A percentile compares a stretch with the other conserved stretches of the same genome.
phyloP scores from a whole-genome alignment of 2,329 filamentous ascomycete genomes.

The Ceratocystis colombiana region DNA sequence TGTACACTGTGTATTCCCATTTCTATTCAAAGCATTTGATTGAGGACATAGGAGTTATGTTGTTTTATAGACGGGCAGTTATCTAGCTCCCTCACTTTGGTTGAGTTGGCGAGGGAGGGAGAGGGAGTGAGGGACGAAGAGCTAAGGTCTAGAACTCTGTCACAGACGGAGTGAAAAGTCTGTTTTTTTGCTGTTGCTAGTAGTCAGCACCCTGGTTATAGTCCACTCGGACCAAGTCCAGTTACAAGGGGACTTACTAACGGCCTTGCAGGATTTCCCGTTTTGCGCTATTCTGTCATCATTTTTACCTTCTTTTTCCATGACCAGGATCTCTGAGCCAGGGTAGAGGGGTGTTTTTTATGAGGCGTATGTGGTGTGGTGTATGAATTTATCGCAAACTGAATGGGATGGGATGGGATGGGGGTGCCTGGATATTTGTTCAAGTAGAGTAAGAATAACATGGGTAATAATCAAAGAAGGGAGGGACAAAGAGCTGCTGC shows the following conservation, averaged over 20 bases:
- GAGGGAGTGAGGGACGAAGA: slow-evolving; percentile 25
- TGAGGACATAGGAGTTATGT: background rate
- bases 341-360: background rate
- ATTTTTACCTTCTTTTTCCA: slow-evolving; percentile 2
- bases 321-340: background rate
- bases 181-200: background rate
- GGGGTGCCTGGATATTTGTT: background rate
- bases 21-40: background rate
- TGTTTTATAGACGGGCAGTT: background rate
- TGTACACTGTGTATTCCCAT: no score
- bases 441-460: background rate
- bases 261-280: slow-evolving; percentile 10
- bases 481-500: no score
- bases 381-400: background rate
- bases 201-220: background rate
- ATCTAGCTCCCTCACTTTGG: background rate
- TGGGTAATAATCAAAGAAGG: background rate
- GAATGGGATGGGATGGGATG: background rate
- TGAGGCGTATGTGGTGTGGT: background rate
- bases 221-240: background rate
- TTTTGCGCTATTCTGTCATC: slow-evolving; percentile 14
- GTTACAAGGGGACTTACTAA: slow-evolving; percentile 13
- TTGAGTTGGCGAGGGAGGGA: background rate
- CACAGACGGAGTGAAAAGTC: slow-evolving; percentile 27
- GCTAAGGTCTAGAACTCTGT: slow-evolving; percentile 26